phyloP scores from a whole-genome alignment of 148 eudicot species.

The Arctostaphylos glauca region DNA sequence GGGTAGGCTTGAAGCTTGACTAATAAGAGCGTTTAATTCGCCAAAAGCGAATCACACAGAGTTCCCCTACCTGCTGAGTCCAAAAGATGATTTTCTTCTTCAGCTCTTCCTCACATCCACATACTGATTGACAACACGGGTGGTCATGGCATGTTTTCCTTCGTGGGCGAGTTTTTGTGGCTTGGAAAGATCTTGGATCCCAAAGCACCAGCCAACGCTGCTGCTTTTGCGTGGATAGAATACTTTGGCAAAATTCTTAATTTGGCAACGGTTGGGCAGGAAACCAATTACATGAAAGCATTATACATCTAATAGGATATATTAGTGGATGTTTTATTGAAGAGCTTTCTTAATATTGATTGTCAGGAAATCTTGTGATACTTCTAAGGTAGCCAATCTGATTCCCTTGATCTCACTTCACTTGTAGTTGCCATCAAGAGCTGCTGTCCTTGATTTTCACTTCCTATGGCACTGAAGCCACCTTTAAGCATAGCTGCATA shows the following conservation, averaged over 20 bases:
- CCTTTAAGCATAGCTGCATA: neutral
- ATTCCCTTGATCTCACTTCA: neutral
- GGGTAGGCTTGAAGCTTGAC: neutral
- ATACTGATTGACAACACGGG: neutral
- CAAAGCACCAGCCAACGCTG: neutral
- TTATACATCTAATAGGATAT: neutral
- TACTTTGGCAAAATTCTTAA: neutral
- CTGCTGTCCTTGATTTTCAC: neutral
- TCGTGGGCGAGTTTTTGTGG: neutral
- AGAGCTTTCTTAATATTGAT: neutral
- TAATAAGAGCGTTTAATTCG: neutral
- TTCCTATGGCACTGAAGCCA: neutral
- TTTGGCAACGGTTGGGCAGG: neutral
- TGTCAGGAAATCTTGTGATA: neutral
- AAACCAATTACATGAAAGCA: neutral
- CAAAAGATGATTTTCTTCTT: neutral
- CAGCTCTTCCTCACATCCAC: neutral
- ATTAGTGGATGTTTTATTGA: neutral
- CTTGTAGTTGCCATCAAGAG: neutral
- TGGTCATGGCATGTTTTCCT: neutral
- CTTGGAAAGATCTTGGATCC: neutral
- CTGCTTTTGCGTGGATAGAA: neutral
- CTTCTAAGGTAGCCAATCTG: neutral
- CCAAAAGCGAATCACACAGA: neutral
- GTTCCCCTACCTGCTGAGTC: neutral